Evolutionary conservation across 495 filamentous ascomycete species (phyloP).

Genomic region (Lophium mytilinum): DNA sequence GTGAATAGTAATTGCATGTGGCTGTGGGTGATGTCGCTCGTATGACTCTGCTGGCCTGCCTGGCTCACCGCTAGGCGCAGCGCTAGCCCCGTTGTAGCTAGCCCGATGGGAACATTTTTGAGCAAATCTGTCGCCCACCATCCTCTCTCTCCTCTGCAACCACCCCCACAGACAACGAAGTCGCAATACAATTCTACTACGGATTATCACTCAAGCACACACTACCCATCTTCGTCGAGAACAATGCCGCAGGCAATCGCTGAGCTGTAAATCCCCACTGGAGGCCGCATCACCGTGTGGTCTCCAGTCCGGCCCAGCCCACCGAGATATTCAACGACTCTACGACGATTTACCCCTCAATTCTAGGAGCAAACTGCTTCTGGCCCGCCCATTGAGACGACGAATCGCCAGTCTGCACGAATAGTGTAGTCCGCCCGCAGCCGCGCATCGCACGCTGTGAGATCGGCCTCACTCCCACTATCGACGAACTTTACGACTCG

Average conservation of each 20-base stretch:
- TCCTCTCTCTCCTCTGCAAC: conserved; percentile 12
- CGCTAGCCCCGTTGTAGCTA: too few species aligned
- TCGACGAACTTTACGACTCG: conserved; percentile 19
- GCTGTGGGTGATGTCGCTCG: not conserved
- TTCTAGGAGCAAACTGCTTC: too few species aligned
- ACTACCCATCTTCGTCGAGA: conserved; percentile 62
- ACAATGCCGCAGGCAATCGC: conserved; percentile 79
- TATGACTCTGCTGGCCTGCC: conserved; percentile 1
- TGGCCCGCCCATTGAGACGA: too few species aligned
- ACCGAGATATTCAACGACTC: conserved; percentile 62
- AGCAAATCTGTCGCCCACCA: not conserved
- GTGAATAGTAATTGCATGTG: not conserved
- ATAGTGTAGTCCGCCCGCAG: not conserved
- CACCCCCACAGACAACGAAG: conserved; percentile 54
- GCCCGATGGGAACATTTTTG: too few species aligned
- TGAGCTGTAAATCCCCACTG: conserved; percentile 92
- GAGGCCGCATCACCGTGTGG: conserved; percentile 58
- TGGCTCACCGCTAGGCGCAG: conserved; percentile 9
- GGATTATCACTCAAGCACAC: conserved; percentile 29
- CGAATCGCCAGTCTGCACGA: too few species aligned
- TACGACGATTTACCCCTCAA: conserved; percentile 67
- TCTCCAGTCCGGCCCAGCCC: conserved; percentile 73
- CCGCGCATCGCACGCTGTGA: conserved; percentile 16
- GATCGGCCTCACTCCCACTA: conserved; percentile 9
- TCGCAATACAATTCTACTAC: conserved; percentile 43